Evolutionary conservation across 2,329 filamentous ascomycete species (phyloP).

Genomic region (Arthrobotrys sphaeroides): DNA sequence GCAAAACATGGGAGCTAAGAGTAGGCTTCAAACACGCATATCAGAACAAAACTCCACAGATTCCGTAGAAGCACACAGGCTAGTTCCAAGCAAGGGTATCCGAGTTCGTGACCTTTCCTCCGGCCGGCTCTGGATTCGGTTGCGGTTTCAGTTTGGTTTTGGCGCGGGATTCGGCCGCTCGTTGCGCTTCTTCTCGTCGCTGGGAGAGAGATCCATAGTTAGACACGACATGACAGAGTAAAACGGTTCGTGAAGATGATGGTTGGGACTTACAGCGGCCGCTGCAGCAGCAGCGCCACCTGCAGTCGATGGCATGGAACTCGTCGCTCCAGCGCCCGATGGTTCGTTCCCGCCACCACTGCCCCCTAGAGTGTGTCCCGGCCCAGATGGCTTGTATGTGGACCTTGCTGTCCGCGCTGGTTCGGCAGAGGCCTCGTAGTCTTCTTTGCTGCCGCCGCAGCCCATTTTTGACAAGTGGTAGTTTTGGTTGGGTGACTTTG

Average conservation of each 20-base stretch:
- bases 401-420: conserved; percentile 44
- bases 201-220: background rate
- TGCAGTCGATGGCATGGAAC: conserved; percentile 42
- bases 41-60: background rate
- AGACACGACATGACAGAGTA: background rate
- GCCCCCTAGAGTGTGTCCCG: conserved; percentile 44
- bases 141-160: conserved; percentile 49
- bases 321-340: conserved; percentile 26
- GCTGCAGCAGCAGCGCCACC: conserved; percentile 42
- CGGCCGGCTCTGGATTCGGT: conserved; percentile 1
- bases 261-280: conserved; percentile 29
- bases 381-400: conserved; percentile 35
- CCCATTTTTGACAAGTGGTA: conserved; percentile 30
- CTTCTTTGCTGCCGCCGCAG: conserved; percentile 53
- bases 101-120: conserved; percentile 27
- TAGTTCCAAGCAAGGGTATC: conserved; percentile 54
- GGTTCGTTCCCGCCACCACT: background rate
- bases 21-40: too few relatives aligned
- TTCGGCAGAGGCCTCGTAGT: conserved; percentile 39
- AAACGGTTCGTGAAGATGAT: background rate
- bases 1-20: too few relatives aligned
- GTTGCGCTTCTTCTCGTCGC: conserved; percentile 47
- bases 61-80: background rate
- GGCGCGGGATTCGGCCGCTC: conserved; percentile 42
- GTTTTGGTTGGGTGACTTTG: too few relatives aligned